A percentile compares a stretch with the other conserved stretches of the same genome.
Evolutionary conservation across 495 filamentous ascomycete genomes (phyloP).

Genomic region (Penicillium coffeae): DNA sequence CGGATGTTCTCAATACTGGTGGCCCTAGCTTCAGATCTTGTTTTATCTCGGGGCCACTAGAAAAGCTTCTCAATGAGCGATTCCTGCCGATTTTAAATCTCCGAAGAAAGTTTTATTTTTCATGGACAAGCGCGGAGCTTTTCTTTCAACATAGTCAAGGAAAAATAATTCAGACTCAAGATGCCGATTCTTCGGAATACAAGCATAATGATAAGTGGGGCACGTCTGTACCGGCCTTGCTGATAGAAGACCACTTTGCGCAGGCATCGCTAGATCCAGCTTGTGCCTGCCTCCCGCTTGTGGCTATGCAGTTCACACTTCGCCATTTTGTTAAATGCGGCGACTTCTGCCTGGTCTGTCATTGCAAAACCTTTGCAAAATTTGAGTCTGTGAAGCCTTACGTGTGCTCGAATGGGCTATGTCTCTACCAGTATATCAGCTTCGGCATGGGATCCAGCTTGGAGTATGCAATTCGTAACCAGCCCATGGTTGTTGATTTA

Average conservation of each 20-base stretch:
- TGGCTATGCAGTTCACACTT: slow-evolving; percentile 76
- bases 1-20: no score
- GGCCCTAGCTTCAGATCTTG: slow-evolving; percentile 29
- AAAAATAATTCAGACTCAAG: slow-evolving; percentile 7
- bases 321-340: slow-evolving; percentile 79
- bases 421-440: slow-evolving; percentile 89
- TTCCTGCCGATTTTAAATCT: slow-evolving; percentile 61
- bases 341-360: slow-evolving; percentile 85
- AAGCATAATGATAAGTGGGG: slow-evolving; percentile 22
- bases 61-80: slow-evolving; percentile 64
- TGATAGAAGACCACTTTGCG: slow-evolving; percentile 51
- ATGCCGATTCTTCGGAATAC: slow-evolving; percentile 10
- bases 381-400: slow-evolving; percentile 91
- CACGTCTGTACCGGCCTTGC: slow-evolving; percentile 22
- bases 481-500: slow-evolving; percentile 83
- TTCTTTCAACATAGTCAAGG: slow-evolving; percentile 49
- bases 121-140: slow-evolving; percentile 70
- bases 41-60: slow-evolving; percentile 71
- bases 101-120: slow-evolving; percentile 47
- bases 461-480: slow-evolving; percentile 76
- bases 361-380: slow-evolving; percentile 62
- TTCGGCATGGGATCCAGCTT: slow-evolving; percentile 81
- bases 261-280: slow-evolving; percentile 10
- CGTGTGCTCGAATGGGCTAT: slow-evolving; percentile 76
- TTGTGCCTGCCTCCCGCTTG: slow-evolving; percentile 59